Conservation (phyloP, 2,329 filamentous ascomycete species). For the Aureobasidium zeae region DNA sequence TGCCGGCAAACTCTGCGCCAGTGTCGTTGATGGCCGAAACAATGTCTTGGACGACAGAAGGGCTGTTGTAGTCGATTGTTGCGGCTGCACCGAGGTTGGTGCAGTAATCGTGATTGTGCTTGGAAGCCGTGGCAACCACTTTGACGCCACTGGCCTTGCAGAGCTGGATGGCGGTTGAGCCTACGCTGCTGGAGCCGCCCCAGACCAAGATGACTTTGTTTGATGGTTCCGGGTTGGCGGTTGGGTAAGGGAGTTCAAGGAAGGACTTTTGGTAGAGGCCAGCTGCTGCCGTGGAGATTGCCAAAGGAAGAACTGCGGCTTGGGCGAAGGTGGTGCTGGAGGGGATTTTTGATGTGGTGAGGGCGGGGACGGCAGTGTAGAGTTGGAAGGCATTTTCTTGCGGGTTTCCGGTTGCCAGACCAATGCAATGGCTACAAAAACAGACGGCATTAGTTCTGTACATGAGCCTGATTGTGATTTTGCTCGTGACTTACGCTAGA, state of each 20-base stretch:
- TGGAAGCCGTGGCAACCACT: conserved; percentile 27
- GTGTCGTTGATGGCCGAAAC: conserved; percentile 29
- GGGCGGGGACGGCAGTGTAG: conserved; percentile 27
- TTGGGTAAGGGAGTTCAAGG: conserved; percentile 33
- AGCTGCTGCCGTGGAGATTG: conserved; percentile 36
- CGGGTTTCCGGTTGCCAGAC: conserved; percentile 13
- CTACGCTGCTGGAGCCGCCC: conserved; percentile 31
- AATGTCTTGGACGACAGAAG: conserved; percentile 31
- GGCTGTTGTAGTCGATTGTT: conserved; percentile 29
- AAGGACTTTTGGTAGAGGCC: conserved; percentile 34
- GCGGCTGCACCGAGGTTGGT: conserved; percentile 25
- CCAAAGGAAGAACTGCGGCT: conserved; percentile 37
- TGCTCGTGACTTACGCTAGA: conserved; percentile 24
- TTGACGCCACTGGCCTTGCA: conserved; percentile 29
- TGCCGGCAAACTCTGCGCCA: conserved; percentile 34
- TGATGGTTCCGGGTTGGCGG: conserved; percentile 24
- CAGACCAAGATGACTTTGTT: conserved; percentile 34
- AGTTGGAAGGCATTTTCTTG: conserved; percentile 24
- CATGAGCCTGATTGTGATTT: too few relatives aligned
- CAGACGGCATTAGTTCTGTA: too few relatives aligned
- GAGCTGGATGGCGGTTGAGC: conserved; percentile 28
- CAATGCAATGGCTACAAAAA: conserved; percentile 11
- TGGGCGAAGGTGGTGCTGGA: conserved; percentile 30
- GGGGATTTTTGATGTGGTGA: conserved; percentile 32
- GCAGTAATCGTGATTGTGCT: conserved; percentile 28